Evolutionary conservation across 345 rosid genomes (phyloP).

Genomic region (Stellera chamaejasme): DNA sequence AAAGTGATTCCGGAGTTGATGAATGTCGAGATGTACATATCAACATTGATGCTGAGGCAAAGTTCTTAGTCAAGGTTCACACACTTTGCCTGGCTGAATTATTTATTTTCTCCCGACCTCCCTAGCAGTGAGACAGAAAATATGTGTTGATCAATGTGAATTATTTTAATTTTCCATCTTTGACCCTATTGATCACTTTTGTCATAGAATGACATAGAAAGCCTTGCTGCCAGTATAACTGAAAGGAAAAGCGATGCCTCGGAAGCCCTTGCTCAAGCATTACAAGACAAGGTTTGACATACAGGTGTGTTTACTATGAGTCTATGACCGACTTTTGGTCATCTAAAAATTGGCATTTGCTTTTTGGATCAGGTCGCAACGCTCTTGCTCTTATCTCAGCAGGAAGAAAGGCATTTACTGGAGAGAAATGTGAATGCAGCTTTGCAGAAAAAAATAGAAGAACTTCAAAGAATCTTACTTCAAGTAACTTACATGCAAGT

Average conservation of each 20-base stretch:
- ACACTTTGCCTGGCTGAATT: conserved; percentile 7
- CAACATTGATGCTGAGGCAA: conserved; percentile 28
- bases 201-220: background rate
- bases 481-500: conserved; percentile 39
- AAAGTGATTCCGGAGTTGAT: conserved; percentile 29
- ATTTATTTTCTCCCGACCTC: conserved; percentile 1
- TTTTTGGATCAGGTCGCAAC: conserved; percentile 57
- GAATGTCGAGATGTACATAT: conserved; percentile 54
- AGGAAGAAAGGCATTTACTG: conserved; percentile 90
- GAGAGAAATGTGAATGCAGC: conserved; percentile 79
- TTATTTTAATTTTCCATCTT: background rate
- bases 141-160: background rate
- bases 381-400: conserved; percentile 81
- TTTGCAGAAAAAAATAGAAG: conserved; percentile 79
- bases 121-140: background rate
- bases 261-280: conserved; percentile 62
- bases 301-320: background rate
- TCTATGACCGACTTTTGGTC: background rate
- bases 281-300: conserved; percentile 71
- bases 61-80: conserved; percentile 32
- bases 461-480: conserved; percentile 82
- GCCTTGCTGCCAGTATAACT: background rate
- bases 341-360: conserved; percentile 8
- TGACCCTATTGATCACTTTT: background rate
- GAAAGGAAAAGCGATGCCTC: conserved; percentile 30